Evolutionary conservation across 495 filamentous ascomycete species (phyloP).

Genomic region (Penicillium bialowiezense): DNA sequence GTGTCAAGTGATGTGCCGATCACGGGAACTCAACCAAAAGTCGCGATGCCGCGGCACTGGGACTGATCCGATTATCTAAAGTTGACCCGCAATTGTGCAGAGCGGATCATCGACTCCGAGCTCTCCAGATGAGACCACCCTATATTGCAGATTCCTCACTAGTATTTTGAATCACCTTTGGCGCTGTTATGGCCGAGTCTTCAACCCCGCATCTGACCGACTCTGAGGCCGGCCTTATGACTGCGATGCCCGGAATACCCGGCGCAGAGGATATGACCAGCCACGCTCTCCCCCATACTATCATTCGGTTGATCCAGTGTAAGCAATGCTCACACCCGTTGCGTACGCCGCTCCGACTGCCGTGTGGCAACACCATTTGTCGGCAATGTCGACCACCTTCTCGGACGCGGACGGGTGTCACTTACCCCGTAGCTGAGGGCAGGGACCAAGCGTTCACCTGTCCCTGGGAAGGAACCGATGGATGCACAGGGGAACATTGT

Average conservation of each 20-base stretch:
- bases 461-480: conserved; percentile 50
- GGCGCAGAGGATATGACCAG: conserved; percentile 36
- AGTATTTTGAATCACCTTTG: no score
- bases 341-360: conserved; percentile 67
- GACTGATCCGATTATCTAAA: conserved; percentile 21
- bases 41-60: background rate
- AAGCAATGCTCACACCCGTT: conserved; percentile 68
- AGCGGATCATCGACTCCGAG: conserved; percentile 17
- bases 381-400: conserved; percentile 67
- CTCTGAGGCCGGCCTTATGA: background rate
- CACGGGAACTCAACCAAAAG: no score
- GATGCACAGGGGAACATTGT: conserved; percentile 69
- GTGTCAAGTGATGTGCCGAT: no score
- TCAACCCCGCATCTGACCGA: conserved; percentile 5
- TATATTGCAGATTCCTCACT: no score
- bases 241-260: conserved; percentile 1
- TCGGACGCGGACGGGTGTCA: conserved; percentile 61
- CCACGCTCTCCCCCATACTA: conserved; percentile 41
- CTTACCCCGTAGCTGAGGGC: conserved; percentile 65
- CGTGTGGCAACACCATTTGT: conserved; percentile 81
- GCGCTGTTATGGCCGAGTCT: conserved; percentile 28
- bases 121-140: background rate
- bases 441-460: conserved; percentile 69
- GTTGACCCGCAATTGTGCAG: conserved; percentile 18
- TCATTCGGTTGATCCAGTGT: conserved; percentile 75